Base-by-base conservation (phyloP, 2,329 filamentous ascomycete species). In the Metarhizium robertsii region DNA sequence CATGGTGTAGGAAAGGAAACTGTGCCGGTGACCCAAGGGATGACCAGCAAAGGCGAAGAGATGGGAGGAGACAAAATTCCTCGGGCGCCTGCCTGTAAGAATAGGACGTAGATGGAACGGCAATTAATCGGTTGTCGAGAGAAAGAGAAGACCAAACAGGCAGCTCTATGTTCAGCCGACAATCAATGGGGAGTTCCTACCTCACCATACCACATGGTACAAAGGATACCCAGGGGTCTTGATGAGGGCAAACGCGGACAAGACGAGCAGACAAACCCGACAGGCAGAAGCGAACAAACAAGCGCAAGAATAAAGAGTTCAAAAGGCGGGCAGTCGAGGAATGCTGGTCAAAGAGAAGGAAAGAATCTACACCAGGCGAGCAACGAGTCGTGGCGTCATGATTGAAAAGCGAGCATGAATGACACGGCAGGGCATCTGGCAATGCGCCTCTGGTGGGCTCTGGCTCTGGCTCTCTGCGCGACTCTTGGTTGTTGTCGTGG, bases 1-100 rank as follows among this genome's bases (percentile, higher is more conserved):
- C 58, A 63, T 69, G 59, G 13, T 52, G 40, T 40, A 53, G 16
- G 34, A 36, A 38, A 25, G 25, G 25, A 25, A 25, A 25, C 25
- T 5, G 30, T 16, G 14, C 11, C 20, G 20, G 25, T n/a, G 40
- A n/a, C 6, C 20, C 7, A 36, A 51, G 38, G n/a, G 51, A 40
- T 5, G 4, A 5, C n/a, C 5, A 11, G 32, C 13, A 45, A 20
- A 45, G 42, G 6, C 42, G 42, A 45, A 11, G 6, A 11, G 10
- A 7, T 34, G 32, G 32, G 10, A 11, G 32, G 11, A 13, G 38
- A 13, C 13, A 40, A 40, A 16, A 14, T 40, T 13, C 38, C 38
- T 40, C 14, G 8, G 10, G 10, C 5, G 5, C 14, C 38, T 40
- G 11, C 11, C 11, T 13, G 38, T 14, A 40, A 11, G 11, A 16